Percentiles rank a stretch among this genome's conserved stretches.
Conservation (phyloP, 352 stramenopile species). For the Phytophthora pseudosyringae region DNA sequence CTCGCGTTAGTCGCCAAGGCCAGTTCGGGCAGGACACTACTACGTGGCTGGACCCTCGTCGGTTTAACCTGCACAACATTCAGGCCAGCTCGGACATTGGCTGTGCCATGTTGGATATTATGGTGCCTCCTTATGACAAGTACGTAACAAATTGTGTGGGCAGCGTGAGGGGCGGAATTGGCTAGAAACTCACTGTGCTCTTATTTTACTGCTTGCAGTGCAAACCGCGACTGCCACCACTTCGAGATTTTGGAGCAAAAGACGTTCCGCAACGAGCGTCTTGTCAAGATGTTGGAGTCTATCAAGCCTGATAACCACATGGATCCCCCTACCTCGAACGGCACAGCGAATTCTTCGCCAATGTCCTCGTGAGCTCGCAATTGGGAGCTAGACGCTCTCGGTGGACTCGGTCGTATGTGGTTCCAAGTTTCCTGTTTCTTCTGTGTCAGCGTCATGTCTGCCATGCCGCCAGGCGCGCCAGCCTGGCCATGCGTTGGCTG, state of each 20-base stretch:
- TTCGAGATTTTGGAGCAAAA: slow-evolving; percentile 73
- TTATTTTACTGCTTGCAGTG: slow-evolving; percentile 40
- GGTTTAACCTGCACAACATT: slow-evolving; percentile 86
- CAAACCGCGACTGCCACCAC: slow-evolving; percentile 80
- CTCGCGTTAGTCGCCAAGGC: slow-evolving; percentile 63
- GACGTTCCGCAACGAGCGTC: slow-evolving; percentile 55
- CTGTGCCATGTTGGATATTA: slow-evolving; percentile 83
- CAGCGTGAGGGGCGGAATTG: neutral
- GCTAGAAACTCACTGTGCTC: slow-evolving; percentile 1
- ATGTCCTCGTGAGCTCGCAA: slow-evolving; percentile 34
- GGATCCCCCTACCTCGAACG: slow-evolving; percentile 44
- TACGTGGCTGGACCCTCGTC: slow-evolving; percentile 82
- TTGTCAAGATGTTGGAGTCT: slow-evolving; percentile 79
- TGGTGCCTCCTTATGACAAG: slow-evolving; percentile 90
- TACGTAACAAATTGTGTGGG: slow-evolving; percentile 30
- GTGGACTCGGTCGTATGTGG: slow-evolving; percentile 11
- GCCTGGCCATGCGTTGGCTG: slow-evolving; percentile 14
- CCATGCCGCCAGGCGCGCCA: slow-evolving; percentile 5
- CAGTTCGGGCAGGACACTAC: slow-evolving; percentile 65
- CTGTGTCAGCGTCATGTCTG: slow-evolving; percentile 14
- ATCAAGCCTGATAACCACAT: slow-evolving; percentile 77
- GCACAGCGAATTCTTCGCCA: slow-evolving; percentile 38
- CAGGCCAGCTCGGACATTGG: slow-evolving; percentile 72
- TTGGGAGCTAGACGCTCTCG: slow-evolving; percentile 10
- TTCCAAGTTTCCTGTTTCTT: slow-evolving; percentile 12